Conservation (phyloP, 2,329 filamentous ascomycete species). For the Claviceps cyperi region DNA sequence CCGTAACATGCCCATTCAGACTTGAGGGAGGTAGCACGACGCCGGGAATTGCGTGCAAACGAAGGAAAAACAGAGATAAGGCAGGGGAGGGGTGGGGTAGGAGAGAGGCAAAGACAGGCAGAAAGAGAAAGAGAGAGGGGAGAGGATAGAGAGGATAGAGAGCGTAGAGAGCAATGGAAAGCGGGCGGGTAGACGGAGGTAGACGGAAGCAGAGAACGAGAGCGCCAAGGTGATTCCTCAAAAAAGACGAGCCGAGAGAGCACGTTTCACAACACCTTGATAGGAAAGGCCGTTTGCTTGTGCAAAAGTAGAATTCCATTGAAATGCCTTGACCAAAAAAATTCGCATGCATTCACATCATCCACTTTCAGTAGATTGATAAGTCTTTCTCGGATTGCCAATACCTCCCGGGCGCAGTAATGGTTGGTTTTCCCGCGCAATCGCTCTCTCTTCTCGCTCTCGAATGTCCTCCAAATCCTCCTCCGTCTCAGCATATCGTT, state of each 20-base stretch:
- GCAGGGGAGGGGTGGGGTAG: neutral
- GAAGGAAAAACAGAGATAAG: neutral
- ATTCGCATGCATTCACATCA: neutral
- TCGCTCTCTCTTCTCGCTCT: constrained; percentile 36
- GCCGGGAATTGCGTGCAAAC: neutral
- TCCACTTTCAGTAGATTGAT: constrained; percentile 17
- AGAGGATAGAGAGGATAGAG: neutral
- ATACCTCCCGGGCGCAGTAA: constrained; percentile 35
- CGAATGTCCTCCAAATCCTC: constrained; percentile 35
- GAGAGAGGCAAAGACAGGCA: neutral
- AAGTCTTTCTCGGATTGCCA: constrained; percentile 28
- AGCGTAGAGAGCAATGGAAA: too few species aligned
- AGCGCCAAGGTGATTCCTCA: neutral
- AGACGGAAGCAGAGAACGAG: neutral
- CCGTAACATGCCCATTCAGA: neutral
- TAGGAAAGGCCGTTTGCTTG: neutral
- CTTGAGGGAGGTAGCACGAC: too few species aligned
- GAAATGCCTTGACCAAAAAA: too few species aligned
- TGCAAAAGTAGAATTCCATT: neutral
- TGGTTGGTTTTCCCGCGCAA: constrained; percentile 35
- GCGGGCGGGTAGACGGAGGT: too few species aligned
- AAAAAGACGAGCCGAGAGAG: neutral
- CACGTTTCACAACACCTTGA: neutral
- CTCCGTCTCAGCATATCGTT: constrained; percentile 35
- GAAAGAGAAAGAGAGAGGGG: neutral